Evolutionary conservation across 208 protist species (phyloP).

Genomic region (Leishmania gerbilli): DNA sequence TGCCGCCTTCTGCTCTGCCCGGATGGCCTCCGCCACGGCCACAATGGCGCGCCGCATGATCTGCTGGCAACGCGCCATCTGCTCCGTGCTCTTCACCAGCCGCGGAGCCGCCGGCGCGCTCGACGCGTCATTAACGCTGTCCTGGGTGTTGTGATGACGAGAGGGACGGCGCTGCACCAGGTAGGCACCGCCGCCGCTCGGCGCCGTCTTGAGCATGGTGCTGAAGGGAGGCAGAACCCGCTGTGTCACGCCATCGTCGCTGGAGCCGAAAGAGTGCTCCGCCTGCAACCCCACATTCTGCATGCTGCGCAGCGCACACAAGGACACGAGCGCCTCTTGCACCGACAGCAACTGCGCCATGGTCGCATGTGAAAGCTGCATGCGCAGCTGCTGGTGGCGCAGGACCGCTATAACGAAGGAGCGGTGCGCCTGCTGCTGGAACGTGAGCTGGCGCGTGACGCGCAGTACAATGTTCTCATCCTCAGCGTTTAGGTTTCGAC

Average conservation of each 20-base stretch:
- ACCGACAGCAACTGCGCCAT: conserved; percentile 68
- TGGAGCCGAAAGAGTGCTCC: conserved; percentile 1
- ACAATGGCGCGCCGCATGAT: conserved; percentile 59
- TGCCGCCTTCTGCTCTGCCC: conserved; percentile 19
- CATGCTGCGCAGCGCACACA: conserved; percentile 65
- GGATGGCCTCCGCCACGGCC: conserved; percentile 45
- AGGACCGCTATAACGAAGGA: conserved; percentile 70
- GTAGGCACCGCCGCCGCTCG: conserved; percentile 2
- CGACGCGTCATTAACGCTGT: neutral
- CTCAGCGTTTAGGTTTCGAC: conserved; percentile 65
- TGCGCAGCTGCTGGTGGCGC: conserved; percentile 35
- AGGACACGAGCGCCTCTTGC: conserved; percentile 67
- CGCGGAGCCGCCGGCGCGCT: neutral
- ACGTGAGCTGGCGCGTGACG: conserved; percentile 64
- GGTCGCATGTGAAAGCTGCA: conserved; percentile 41
- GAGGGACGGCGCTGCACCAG: conserved; percentile 22
- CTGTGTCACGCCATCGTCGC: neutral
- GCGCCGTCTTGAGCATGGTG: conserved; percentile 10
- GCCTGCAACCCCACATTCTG: conserved; percentile 68
- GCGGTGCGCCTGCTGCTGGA: conserved; percentile 71
- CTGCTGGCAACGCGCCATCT: conserved; percentile 66
- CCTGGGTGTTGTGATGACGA: neutral
- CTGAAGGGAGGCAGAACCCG: conserved; percentile 22
- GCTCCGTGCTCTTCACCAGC: conserved; percentile 26
- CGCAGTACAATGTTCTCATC: conserved; percentile 76